Conservation (phyloP, 176 grass and related monocot species). For the Elaeis guineensis region DNA sequence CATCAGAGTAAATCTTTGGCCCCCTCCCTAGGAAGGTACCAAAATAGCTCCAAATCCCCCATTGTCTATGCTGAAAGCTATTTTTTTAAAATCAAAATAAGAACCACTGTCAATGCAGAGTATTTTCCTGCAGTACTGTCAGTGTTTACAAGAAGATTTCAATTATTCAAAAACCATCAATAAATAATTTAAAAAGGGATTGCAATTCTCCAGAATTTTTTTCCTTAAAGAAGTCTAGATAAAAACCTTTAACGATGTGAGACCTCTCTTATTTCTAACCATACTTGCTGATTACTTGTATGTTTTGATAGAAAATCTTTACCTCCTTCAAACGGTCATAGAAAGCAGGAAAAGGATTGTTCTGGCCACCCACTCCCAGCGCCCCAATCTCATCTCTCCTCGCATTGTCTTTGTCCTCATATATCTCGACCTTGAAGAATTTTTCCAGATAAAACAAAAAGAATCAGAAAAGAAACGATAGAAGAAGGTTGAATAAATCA, state of each 20-base stretch:
- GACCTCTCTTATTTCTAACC: too few species aligned
- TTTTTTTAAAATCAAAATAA: too few species aligned
- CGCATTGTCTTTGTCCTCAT: conserved; percentile 79
- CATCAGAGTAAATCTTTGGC: too few species aligned
- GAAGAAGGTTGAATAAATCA: background rate
- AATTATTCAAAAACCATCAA: too few species aligned
- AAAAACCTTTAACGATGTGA: background rate
- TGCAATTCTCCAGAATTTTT: too few species aligned
- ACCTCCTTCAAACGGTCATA: conserved; percentile 94
- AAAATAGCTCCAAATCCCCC: background rate
- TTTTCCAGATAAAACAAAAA: conserved; percentile 1
- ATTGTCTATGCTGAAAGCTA: too few species aligned
- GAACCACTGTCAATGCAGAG: too few species aligned
- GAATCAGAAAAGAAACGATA: background rate
- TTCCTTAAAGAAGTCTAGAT: too few species aligned
- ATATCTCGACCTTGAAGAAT: conserved; percentile 51
- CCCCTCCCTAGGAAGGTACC: background rate
- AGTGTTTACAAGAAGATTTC: too few species aligned
- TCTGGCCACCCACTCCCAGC: conserved; percentile 37
- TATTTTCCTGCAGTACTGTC: too few species aligned
- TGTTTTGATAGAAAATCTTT: background rate
- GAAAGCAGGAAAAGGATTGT: conserved; percentile 40
- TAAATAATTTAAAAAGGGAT: too few species aligned
- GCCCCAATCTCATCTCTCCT: conserved; percentile 86
- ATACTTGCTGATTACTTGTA: too few species aligned